phyloP scores from a whole-genome alignment of 2,329 filamentous ascomycete genomes.

The Trichoderma atrobrunneum region DNA sequence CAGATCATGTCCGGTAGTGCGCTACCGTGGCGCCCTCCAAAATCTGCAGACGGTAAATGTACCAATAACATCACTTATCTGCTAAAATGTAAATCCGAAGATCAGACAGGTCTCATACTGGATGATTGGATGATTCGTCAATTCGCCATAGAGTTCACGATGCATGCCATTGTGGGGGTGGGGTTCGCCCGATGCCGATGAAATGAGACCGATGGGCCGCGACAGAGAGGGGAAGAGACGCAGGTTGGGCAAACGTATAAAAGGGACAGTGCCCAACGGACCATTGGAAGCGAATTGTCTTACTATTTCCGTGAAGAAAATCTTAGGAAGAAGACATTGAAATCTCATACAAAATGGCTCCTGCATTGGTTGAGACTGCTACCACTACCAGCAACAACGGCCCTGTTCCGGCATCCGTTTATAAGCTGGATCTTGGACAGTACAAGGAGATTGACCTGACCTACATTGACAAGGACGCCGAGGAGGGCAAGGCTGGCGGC shows the following conservation, averaged over 20 bases:
- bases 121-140: constrained; percentile 13
- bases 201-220: constrained; percentile 6
- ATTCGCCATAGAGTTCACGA: constrained; percentile 19
- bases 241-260: constrained; percentile 4
- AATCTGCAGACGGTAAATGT: neutral
- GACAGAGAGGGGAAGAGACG: constrained; percentile 9
- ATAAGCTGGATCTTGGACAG: constrained; percentile 29
- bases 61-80: constrained; percentile 2
- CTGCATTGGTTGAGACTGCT: constrained; percentile 23
- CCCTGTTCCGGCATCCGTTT: constrained; percentile 12
- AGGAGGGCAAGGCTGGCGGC: constrained; percentile 30
- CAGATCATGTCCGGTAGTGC: constrained; percentile 1
- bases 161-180: constrained; percentile 21
- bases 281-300: neutral
- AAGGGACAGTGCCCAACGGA: neutral
- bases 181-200: constrained; percentile 8
- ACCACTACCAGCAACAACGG: constrained; percentile 20
- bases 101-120: neutral
- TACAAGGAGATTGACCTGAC: constrained; percentile 34
- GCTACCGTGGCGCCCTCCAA: neutral
- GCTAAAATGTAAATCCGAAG: neutral
- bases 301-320: neutral
- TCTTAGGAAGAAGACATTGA: neutral
- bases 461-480: constrained; percentile 28
- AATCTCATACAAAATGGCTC: constrained; percentile 24